Evolutionary conservation across 306 rosid genomes (phyloP).

Genomic region (Malus asiatica): DNA sequence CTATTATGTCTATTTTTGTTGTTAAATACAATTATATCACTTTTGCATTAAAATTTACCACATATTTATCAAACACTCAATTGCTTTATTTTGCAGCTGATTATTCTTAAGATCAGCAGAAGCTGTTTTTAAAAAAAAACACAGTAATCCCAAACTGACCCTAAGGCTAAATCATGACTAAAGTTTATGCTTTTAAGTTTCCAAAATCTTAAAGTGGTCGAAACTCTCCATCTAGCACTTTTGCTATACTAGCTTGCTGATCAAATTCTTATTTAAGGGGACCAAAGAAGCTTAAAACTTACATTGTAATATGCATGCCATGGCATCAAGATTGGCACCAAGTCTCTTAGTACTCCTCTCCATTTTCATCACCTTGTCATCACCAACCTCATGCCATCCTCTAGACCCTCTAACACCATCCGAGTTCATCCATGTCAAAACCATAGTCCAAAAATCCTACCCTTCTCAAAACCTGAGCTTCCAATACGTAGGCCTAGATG

Average conservation of each 20-base stretch:
- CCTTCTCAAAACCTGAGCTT: slow-evolving; percentile 24
- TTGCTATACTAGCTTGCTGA: background rate
- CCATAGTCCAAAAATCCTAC: slow-evolving; percentile 19
- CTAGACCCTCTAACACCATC: slow-evolving; percentile 38
- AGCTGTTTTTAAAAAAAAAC: too few species aligned
- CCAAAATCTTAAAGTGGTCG: background rate
- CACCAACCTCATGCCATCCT: slow-evolving; percentile 29
- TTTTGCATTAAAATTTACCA: too few species aligned
- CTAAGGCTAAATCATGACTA: too few species aligned
- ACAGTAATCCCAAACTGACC: too few species aligned
- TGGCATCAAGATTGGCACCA: background rate
- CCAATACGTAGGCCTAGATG: slow-evolving; percentile 49
- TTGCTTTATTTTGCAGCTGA: too few species aligned
- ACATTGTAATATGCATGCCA: background rate
- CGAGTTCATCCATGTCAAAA: slow-evolving; percentile 19
- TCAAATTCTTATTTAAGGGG: background rate
- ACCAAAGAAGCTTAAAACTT: background rate
- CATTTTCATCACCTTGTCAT: background rate
- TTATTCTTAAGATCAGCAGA: too few species aligned
- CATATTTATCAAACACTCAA: too few species aligned
- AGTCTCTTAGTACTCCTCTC: background rate
- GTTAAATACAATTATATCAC: too few species aligned
- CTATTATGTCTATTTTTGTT: too few species aligned
- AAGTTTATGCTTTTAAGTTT: too few species aligned
- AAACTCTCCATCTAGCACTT: background rate